Evolutionary conservation across 352 stramenopile species (phyloP), one percentile per base, ranked within the genome.

Genomic region (Globisporangium irregulare): DNA sequence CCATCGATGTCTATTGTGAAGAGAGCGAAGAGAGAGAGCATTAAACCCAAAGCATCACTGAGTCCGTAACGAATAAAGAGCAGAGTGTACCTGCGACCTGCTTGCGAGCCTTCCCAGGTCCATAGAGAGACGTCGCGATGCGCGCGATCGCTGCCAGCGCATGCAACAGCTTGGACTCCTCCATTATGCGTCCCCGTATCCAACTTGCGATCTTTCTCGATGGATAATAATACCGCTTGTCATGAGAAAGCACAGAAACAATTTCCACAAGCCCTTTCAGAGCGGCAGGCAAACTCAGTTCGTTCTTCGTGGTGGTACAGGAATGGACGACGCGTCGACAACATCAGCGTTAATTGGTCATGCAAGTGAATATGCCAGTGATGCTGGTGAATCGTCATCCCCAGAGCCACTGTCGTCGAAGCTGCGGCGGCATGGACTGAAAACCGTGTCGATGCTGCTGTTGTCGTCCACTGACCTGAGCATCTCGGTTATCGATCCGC

Each of bases 101-200:
- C 38, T 70, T 70, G 55, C 64, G 64, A 18, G 64, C 64, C 24
- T 64, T 70, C 27, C 58, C 58, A 6, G 64, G 64, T 25, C 64
- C 64, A 20, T 70, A 70, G 10, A 70, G 29, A 25, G 64, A 65
- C 10, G 15, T 51, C 9, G 58, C 57, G 18, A 61, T 48, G 43
- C 46, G 34, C n/a, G 64, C n/a, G 57, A 70, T 54, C 56, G 56
- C 64, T 1, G 29, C 27, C 55, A 70, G 29, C 43, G 38, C 50
- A 0, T 32, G 10, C 22, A 70, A n/a, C 25, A 69, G 54, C 50
- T 57, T 32, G 5, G 50, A 32, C 9, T 54, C 48, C 48, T 12
- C 48, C 48, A 5, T 8, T n/a, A 54, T 54, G 2, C 24, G 10
- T 20, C 14, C n/a, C 14, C 38, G 38, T 20, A 24, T 25, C 18